phyloP scores from a whole-genome alignment of 345 rosid genomes.

The Odontarrhena argentea region DNA sequence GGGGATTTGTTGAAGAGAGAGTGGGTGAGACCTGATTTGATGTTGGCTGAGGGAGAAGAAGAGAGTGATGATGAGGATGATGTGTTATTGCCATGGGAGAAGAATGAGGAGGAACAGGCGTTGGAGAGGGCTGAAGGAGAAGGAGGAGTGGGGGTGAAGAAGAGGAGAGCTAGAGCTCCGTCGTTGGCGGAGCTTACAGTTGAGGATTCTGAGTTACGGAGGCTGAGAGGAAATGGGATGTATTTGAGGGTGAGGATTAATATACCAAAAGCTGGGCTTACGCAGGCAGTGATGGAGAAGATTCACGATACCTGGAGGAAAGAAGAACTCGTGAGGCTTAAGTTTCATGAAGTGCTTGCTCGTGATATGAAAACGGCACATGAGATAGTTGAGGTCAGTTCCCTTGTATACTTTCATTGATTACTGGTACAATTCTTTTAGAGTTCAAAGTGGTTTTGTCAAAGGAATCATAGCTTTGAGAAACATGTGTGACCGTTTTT shows the following conservation, averaged over 20 bases:
- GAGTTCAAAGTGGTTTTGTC: too few relatives aligned
- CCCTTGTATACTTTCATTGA: not conserved
- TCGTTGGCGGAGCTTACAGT: constrained; percentile 88
- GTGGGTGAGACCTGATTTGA: constrained; percentile 86
- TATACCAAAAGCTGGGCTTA: constrained; percentile 88
- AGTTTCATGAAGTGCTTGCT: constrained; percentile 93
- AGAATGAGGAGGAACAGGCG: constrained; percentile 45
- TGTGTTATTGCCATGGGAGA: constrained; percentile 71
- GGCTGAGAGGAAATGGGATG: constrained; percentile 84
- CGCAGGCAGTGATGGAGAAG: constrained; percentile 77
- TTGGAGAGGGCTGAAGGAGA: constrained; percentile 38
- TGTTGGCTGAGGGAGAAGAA: constrained; percentile 50
- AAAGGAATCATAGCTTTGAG: too few relatives aligned
- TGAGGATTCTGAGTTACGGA: constrained; percentile 82
- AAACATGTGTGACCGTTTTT: too few relatives aligned
- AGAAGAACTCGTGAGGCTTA: constrained; percentile 87
- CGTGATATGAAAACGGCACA: constrained; percentile 94
- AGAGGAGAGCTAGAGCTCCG: constrained; percentile 67
- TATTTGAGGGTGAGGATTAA: constrained; percentile 74
- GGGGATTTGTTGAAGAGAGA: constrained; percentile 79
- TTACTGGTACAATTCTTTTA: not conserved
- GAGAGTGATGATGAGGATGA: constrained; percentile 45
- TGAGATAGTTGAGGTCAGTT: constrained; percentile 85
- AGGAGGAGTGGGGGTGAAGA: constrained; percentile 44
- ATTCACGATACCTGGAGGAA: constrained; percentile 95